Percentiles rank a stretch among this genome's conserved stretches.
Evolutionary conservation across 1,284 basidiomycete genomes (phyloP).

Genomic region (Porodaedalea pini): DNA sequence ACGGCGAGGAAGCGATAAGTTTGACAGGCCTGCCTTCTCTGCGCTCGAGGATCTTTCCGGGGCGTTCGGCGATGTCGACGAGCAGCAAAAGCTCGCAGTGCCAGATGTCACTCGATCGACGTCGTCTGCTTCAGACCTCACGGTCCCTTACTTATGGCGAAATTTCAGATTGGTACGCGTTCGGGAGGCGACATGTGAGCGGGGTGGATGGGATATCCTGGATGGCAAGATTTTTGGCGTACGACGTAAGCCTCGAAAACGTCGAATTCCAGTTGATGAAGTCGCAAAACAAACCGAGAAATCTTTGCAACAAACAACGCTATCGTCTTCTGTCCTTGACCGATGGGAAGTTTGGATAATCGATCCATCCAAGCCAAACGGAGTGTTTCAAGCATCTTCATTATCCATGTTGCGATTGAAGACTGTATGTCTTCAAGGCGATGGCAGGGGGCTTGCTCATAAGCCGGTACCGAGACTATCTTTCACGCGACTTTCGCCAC

Average conservation of each 20-base stretch:
- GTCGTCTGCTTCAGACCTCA: background rate
- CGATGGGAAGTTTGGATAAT: conserved; percentile 80
- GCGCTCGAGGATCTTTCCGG: conserved; percentile 39
- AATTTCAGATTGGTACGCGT: conserved; percentile 51
- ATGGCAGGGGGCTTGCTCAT: conserved; percentile 24
- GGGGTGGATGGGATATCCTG: conserved; percentile 69
- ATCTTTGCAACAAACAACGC: conserved; percentile 25
- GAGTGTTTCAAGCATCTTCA: conserved; percentile 44
- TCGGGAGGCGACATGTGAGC: conserved; percentile 60
- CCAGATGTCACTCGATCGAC: background rate
- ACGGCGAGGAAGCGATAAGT: conserved; percentile 47
- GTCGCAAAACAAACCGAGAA: conserved; percentile 21
- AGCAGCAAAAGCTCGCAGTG: conserved; percentile 2
- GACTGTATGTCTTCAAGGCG: conserved; percentile 19
- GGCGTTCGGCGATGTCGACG: conserved; percentile 28
- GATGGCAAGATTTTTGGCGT: conserved; percentile 58
- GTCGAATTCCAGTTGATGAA: conserved; percentile 30
- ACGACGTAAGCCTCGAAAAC: conserved; percentile 52
- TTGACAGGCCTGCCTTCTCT: conserved; percentile 31
- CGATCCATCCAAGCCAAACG: conserved; percentile 46
- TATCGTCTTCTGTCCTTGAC: conserved; percentile 61
- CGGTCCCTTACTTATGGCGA: conserved; percentile 41
- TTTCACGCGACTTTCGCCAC: conserved; percentile 70
- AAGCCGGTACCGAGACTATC: conserved; percentile 45
- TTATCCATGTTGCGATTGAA: conserved; percentile 34